A percentile compares a stretch with the other conserved stretches of the same genome.
Evolutionary conservation across 179 eudicot genomes (phyloP).

Genomic region (Beta corolliflora): DNA sequence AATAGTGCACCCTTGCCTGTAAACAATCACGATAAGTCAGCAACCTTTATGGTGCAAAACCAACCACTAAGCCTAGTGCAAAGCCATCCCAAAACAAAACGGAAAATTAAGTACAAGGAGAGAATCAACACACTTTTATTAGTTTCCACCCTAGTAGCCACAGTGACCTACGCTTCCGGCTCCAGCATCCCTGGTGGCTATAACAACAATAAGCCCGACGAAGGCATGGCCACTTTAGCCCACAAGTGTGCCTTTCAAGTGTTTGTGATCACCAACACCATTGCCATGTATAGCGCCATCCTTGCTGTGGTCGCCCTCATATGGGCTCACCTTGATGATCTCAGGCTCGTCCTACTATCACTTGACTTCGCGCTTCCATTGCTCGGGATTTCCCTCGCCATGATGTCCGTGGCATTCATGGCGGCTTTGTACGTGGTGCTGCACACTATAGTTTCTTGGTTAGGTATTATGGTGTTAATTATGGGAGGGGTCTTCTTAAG

Average conservation of each 20-base stretch:
- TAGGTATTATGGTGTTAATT: conserved; percentile 20
- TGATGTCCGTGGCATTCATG: conserved; percentile 40
- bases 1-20: no score
- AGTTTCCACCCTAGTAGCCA: conserved; percentile 38
- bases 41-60: not conserved
- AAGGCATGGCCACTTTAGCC: conserved; percentile 34
- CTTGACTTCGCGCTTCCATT: conserved; percentile 36
- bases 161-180: conserved; percentile 43
- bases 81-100: not conserved
- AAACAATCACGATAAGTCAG: not conserved
- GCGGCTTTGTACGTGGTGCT: conserved; percentile 36
- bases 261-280: conserved; percentile 30
- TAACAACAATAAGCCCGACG: conserved; percentile 18
- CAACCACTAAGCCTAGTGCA: not conserved
- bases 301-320: conserved; percentile 30
- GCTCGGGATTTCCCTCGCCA: conserved; percentile 34
- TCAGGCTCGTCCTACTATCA: conserved; percentile 23
- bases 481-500: conserved; percentile 32
- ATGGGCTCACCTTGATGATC: conserved; percentile 45
- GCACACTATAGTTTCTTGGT: conserved; percentile 24
- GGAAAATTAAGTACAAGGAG: conserved; percentile 30
- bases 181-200: conserved; percentile 47
- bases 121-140: conserved; percentile 38
- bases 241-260: conserved; percentile 29
- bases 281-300: conserved; percentile 35